Evolutionary conservation across 179 eudicot species (phyloP), one percentile per base, ranked within the genome.

Genomic region (Amaranthus tricolor): DNA sequence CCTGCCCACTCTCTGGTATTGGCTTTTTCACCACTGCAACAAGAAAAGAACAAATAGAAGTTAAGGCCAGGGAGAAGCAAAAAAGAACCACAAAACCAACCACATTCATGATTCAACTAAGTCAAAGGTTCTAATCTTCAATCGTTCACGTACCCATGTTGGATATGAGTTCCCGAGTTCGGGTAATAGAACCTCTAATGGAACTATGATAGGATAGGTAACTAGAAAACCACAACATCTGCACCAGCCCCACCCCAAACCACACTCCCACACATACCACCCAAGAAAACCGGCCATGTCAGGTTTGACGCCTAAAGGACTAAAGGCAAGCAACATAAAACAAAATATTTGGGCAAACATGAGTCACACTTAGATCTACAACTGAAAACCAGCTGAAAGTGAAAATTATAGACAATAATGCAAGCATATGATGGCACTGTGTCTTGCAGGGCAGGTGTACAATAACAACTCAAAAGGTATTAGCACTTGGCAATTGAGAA

Each of bases 1-100:
- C 73, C 65, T 5, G 92, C 91, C 99, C 99, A 95, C 72, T 93
- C 97, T 66, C 82, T 88, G 48, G 88, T 85, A 21, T 83, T 78
- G 16, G 92, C 85, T 57, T 87, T 91, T 76, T 95, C 97, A 76
- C 99, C 99, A 81, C 99, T 95, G 95, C 47, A 77, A 74, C 16
- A 49, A 65, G 24, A 48, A 66, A 56, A 56, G 66, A 71, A 31
- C 16, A 66, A 66, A 8, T 65, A 58, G 20, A 31, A 31, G 40
- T 31, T 31, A 31, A 31, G 59, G 19, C 55, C 57, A 71, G 45
- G 65, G 17, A 74, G 62, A 58, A 53, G 44, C 54, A 76, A 56
- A 15, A 47, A 31, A 44, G 54, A 63, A 51, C 65, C 48, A 54
- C 21, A 52, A 63, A 24, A 8, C 45, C 20, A 45, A 51, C 53